phyloP scores from a whole-genome alignment of 805 yeast species.

The Candida palmyrensis region DNA sequence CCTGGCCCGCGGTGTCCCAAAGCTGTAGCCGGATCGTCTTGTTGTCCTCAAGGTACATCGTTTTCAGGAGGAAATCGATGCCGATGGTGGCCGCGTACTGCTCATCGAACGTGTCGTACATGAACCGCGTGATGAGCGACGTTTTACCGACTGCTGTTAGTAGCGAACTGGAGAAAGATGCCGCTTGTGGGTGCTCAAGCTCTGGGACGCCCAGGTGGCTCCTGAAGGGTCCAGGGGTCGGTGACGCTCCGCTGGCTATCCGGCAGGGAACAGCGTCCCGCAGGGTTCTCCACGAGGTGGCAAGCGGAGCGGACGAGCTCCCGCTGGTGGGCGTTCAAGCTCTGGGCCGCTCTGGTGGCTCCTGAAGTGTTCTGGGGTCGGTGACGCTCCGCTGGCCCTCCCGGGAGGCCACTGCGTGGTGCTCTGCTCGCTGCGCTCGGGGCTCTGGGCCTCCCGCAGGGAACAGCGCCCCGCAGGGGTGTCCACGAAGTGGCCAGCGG shows the following conservation, averaged over 20 bases:
- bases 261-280: too few species aligned
- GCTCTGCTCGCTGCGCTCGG: too few species aligned
- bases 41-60: constrained; percentile 91
- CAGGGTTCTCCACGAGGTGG: not conserved
- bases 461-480: too few species aligned
- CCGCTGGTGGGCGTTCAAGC: not conserved
- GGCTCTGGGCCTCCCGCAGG: too few species aligned
- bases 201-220: not conserved
- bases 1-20: constrained; percentile 99
- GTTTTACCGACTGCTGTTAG: constrained; percentile 74
- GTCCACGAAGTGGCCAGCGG: too few species aligned
- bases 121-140: constrained; percentile 91
- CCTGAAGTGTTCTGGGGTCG: too few species aligned
- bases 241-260: not conserved
- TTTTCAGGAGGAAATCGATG: constrained; percentile 88
- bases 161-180: constrained; percentile 2
- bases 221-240: not conserved
- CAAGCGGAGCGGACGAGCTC: not conserved
- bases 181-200: not conserved
- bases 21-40: constrained; percentile 88
- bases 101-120: constrained; percentile 96
- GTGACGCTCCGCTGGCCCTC: too few species aligned
- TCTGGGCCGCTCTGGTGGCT: too few species aligned
- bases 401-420: too few species aligned
- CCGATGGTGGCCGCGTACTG: constrained; percentile 97